Evolutionary conservation across 768 basidiomycete species (phyloP), one percentile per base, ranked within the genome.

Genomic region (Naganishia friedmannii): DNA sequence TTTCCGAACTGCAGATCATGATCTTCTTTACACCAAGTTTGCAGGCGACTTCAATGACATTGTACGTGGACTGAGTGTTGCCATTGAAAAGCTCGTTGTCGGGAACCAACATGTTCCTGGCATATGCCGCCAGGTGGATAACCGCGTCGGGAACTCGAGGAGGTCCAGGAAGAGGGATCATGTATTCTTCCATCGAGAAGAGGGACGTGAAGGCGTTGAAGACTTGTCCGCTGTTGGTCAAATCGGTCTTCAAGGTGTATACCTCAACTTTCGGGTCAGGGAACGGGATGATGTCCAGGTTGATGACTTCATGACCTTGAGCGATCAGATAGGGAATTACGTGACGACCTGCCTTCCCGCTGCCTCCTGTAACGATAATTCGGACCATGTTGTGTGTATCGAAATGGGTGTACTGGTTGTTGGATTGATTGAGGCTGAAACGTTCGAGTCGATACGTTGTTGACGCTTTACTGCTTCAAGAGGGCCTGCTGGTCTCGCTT

Each of bases 311-410:
- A 65, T 80, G 77, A 4, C 79, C 79, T 65, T 78, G 67, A 3
- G 53, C 60, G 56, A 78, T 72, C 26, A 80, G 75, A 69, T 80
- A 77, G 37, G 79, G 77, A 66, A 80, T 78, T 68, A 60, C 72
- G 73, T 80, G 77, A 56, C 73, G 70, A 29, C 79, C 79, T 9
- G 79, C 79, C 71, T 78, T 80, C 53, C 79, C 79, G 8, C 71
- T 73, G 8, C 79, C 79, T 51, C 79, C 79, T 13, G 79, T 80
- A 63, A 80, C 77, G 10, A 78, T 75, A 72, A 80, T 75, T 53
- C 79, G 56, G 23, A 68, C 53, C 70, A 70, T 70, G 29, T 46
- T 60, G 68, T 46, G 17, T 28, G 26, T 9, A 26, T 63, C 34
- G 55, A 58, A 21, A 13, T 37, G 34, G 34, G 4, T 37, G 34